Percentiles rank a stretch among this genome's conserved stretches.
Conservation (phyloP, 495 filamentous ascomycete genomes). For the Aspergillus baeticus region DNA sequence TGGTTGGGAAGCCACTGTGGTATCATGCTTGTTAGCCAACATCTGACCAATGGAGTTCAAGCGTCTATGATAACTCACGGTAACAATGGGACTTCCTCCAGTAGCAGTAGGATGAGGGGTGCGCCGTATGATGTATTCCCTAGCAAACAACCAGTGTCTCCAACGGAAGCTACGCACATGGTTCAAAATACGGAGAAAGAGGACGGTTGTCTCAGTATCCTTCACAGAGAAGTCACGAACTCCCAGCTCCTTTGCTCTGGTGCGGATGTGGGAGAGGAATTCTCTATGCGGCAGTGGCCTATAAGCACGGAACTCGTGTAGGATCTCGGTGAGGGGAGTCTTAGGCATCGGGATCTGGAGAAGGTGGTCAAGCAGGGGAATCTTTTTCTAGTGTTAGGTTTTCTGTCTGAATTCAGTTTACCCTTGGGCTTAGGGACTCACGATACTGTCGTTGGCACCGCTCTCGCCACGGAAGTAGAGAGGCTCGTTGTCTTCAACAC, state of each 20-base stretch:
- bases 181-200: conserved; percentile 73
- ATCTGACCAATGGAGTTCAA: no score
- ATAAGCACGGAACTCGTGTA: conserved; percentile 82
- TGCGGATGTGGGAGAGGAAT: conserved; percentile 72
- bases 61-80: conserved; percentile 49
- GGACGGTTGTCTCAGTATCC: conserved; percentile 48
- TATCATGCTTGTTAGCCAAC: not conserved
- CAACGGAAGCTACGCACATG: conserved; percentile 89
- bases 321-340: conserved; percentile 80
- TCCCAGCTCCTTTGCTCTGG: conserved; percentile 51
- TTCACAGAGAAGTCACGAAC: conserved; percentile 62
- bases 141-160: conserved; percentile 93
- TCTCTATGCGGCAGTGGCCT: conserved; percentile 80
- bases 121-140: conserved; percentile 87
- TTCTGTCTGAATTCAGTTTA: not conserved
- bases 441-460: conserved; percentile 85
- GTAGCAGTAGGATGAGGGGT: conserved; percentile 84
- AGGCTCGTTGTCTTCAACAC: conserved; percentile 65
- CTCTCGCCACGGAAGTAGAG: conserved; percentile 81
- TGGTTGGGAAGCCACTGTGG: conserved; percentile 80
- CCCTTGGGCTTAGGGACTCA: conserved; percentile 26
- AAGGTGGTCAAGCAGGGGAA: conserved; percentile 83
- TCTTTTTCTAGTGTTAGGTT: conserved; percentile 38
- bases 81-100: conserved; percentile 88
- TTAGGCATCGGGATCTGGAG: conserved; percentile 76